Percentiles rank a stretch among this genome's conserved stretches.
Evolutionary conservation across 2,329 filamentous ascomycete species (phyloP).

Genomic region (Monilinia vaccinii-corymbosi): DNA sequence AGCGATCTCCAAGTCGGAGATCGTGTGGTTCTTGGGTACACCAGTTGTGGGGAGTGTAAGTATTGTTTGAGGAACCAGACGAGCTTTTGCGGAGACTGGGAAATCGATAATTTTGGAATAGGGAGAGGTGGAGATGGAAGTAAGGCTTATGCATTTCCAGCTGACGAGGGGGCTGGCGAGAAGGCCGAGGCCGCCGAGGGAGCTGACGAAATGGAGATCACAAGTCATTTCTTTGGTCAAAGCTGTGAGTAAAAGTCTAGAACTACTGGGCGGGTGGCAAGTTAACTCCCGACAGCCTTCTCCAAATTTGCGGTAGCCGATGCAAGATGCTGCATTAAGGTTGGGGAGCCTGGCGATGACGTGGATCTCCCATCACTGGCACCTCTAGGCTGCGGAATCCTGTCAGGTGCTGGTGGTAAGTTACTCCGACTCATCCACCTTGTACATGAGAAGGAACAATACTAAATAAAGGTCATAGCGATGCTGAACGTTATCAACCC

Average conservation of each 20-base stretch:
- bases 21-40: slow-evolving; percentile 31
- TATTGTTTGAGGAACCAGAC: slow-evolving; percentile 25
- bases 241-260: slow-evolving; percentile 8
- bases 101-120: slow-evolving; percentile 22
- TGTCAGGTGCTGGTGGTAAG: slow-evolving; percentile 34
- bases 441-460: too few species aligned
- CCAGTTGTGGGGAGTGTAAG: slow-evolving; percentile 29
- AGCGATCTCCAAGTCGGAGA: slow-evolving; percentile 12
- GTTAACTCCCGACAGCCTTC: slow-evolving; percentile 18
- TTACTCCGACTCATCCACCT: not conserved
- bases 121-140: slow-evolving; percentile 14
- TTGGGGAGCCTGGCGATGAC: slow-evolving; percentile 10
- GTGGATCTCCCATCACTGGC: slow-evolving; percentile 29
- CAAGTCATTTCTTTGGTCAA: slow-evolving; percentile 30
- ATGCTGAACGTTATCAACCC: slow-evolving; percentile 31
- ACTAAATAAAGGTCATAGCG: slow-evolving; percentile 12
- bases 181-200: not conserved
- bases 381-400: slow-evolving; percentile 36
- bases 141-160: slow-evolving; percentile 12
- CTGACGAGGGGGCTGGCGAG: slow-evolving; percentile 5
- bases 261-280: not conserved
- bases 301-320: slow-evolving; percentile 23
- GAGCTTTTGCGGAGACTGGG: slow-evolving; percentile 26
- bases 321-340: slow-evolving; percentile 22
- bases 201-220: slow-evolving; percentile 13